Base-by-base conservation (phyloP, 805 yeast genomes). In the Wickerhamomyces hampshirensis region DNA sequence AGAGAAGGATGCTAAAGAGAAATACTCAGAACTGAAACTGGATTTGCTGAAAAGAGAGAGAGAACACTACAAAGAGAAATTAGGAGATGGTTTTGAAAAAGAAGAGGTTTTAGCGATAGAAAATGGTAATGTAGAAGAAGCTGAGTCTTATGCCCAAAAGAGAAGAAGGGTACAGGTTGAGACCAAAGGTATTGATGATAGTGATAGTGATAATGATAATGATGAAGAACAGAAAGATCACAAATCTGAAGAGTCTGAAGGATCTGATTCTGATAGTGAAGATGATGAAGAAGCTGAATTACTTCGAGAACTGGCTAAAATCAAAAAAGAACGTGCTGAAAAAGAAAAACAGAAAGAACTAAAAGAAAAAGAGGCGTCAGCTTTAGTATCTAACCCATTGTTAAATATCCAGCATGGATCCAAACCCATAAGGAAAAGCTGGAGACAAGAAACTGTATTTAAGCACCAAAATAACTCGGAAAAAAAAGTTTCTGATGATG, bases 281-380 rank as follows among this genome's bases (percentile, higher is more conserved):
- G 54, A 56, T 10, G 69, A 66, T n/a, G 71, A 66, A 11, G 69
- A 64, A 23, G 73, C 59, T n/a, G 77, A 58, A n/a, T 51, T 70
- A 4, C 29, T 67, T 19, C 43, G 49, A 38, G 74, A 71, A 39
- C 48, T 69, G 24, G 63, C 59, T 27, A 62, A 62, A 38, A 51
- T 70, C 19, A 62, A 60, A 36, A 49, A 51, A 31, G 69, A 64
- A 42, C 51, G 59, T 29, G 57, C 57, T 38, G 49, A 48, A 23
- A 49, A 48, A 28, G 18, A 50, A 43, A 37, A 41, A 31, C 40
- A 51, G 18, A 47, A 54, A 31, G 58, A 61, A 27, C 54, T 55
- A 19, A 55, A 55, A 23, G 43, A 42, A 23, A 34, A 40, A 12
- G 40, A 43, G 5, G 43, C 53, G 32, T 34, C 39, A 23, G 59